Evolutionary conservation across 2,329 filamentous ascomycete genomes (phyloP), one percentile per base, ranked within the genome.

Genomic region (Basipetospora chlamydospora): DNA sequence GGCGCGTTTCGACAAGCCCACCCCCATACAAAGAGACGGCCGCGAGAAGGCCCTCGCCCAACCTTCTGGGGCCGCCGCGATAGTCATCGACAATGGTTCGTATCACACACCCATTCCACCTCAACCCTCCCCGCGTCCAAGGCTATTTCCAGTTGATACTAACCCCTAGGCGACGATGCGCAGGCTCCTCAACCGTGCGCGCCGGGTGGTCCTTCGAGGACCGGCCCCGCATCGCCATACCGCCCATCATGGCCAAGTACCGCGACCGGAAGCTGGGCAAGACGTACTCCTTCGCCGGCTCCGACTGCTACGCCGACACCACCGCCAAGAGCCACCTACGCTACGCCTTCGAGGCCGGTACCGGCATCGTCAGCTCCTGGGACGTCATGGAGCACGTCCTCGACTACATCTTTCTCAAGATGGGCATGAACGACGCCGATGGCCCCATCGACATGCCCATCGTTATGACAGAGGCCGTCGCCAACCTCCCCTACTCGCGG

Each of bases 81-180:
- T 98, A 50, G 83, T 98, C 43, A 96, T 98, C 52, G 90, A 98
- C 63, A 95, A 95, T 80, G 90, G 87, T 92, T 61, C 42, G 59
- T 32, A 28, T 32, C 15, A 29, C 30, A 32, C n/a, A 6, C 25
- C 16, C 21, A 10, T 13, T n/a, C 23, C 33, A n/a, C n/a, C 23
- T 15, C 17, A 9, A n/a, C 26, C 5, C 15, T 7, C 12, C n/a
- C n/a, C n/a, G n/a, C n/a, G n/a, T n/a, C n/a, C n/a, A n/a, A n/a
- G n/a, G n/a, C n/a, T n/a, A n/a, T n/a, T n/a, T n/a, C n/a, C n/a
- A n/a, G n/a, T n/a, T n/a, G n/a, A n/a, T n/a, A n/a, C n/a, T n/a
- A n/a, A n/a, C n/a, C n/a, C n/a, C n/a, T 23, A 18, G 12, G n/a
- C 12, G 8, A 11, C 9, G 25, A 22, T 29, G 18, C 37, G 26